These are phyloP conservation scores for Blastocystis sp. DNA, from an alignment of 352 stramenopile genomes.

Conservation along the genomic window DNA sequence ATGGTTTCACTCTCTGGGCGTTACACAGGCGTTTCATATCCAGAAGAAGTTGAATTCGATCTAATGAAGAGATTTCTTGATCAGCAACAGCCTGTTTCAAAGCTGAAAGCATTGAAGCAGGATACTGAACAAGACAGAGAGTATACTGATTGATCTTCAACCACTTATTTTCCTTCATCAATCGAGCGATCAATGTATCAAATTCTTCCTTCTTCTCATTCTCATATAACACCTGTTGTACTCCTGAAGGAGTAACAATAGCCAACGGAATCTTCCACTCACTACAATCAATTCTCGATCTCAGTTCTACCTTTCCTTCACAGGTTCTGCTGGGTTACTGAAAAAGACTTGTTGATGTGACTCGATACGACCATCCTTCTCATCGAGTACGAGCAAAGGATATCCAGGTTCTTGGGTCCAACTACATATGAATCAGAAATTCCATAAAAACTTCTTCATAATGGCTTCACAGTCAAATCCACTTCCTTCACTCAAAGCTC, in stretches of 20 bases:
- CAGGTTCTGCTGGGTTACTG: conserved; percentile 84
- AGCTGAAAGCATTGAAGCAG: background rate
- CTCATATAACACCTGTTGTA: conserved; percentile 59
- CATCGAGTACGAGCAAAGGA: conserved; percentile 77
- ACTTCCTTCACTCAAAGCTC: conserved; percentile 79
- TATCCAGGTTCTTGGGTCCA: conserved; percentile 89
- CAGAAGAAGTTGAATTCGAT: conserved; percentile 52
- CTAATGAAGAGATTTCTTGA: background rate
- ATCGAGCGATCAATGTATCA: conserved; percentile 65
- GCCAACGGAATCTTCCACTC: conserved; percentile 80
- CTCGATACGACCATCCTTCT: conserved; percentile 66
- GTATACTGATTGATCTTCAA: conserved; percentile 56
- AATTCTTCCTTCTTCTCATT: conserved; percentile 66
- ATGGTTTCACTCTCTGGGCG: conserved; percentile 26
- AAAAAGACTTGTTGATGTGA: conserved; percentile 67
- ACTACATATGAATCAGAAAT: conserved; percentile 66
- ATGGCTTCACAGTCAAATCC: conserved; percentile 81
- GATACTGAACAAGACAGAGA: conserved; percentile 55
- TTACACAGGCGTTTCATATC: conserved; percentile 59
- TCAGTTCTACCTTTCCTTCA: conserved; percentile 72
- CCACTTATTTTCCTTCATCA: background rate
- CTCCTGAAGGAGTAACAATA: conserved; percentile 65
- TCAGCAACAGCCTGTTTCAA: background rate
- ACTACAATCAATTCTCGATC: conserved; percentile 68
- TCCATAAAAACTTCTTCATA: conserved; percentile 71